These are phyloP conservation scores for Sanghuangporus weigelae DNA, from an alignment of 1,284 basidiomycete species.

Conservation along the genomic window DNA sequence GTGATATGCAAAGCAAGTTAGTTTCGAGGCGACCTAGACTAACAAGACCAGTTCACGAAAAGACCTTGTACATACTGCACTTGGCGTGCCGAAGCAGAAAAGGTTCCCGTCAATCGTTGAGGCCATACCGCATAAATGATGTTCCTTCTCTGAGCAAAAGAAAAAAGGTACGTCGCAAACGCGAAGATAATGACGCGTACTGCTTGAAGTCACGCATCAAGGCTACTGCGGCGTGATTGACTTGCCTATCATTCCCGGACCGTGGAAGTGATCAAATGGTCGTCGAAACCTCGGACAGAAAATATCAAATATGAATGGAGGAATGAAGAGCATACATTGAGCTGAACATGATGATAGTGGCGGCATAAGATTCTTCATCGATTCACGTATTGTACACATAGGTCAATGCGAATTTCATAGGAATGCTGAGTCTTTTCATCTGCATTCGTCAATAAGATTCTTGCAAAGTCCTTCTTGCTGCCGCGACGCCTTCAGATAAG, in stretches of 20 bases:
- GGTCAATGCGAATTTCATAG: background rate
- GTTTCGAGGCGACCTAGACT: background rate
- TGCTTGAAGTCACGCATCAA: too few species aligned
- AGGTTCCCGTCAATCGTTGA: background rate
- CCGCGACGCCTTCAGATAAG: constrained; percentile 36
- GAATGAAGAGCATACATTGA: background rate
- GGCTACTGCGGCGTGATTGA: background rate
- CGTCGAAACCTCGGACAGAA: background rate
- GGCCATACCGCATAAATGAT: background rate
- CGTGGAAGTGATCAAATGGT: background rate
- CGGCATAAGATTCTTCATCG: background rate
- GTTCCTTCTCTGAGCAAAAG: background rate
- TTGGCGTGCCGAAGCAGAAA: background rate
- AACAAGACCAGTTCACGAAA: background rate
- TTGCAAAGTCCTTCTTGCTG: constrained; percentile 21
- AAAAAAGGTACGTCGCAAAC: background rate
- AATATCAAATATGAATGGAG: background rate
- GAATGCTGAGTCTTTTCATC: background rate
- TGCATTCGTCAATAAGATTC: constrained; percentile 6
- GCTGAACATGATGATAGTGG: background rate
- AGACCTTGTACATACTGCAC: too few species aligned
- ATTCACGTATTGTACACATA: background rate
- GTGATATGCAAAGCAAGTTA: background rate
- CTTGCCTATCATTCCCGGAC: background rate
- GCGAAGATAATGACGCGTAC: background rate